Base-by-base conservation (phyloP, 2,329 filamentous ascomycete genomes). In the Gliomastix tumulicola region DNA sequence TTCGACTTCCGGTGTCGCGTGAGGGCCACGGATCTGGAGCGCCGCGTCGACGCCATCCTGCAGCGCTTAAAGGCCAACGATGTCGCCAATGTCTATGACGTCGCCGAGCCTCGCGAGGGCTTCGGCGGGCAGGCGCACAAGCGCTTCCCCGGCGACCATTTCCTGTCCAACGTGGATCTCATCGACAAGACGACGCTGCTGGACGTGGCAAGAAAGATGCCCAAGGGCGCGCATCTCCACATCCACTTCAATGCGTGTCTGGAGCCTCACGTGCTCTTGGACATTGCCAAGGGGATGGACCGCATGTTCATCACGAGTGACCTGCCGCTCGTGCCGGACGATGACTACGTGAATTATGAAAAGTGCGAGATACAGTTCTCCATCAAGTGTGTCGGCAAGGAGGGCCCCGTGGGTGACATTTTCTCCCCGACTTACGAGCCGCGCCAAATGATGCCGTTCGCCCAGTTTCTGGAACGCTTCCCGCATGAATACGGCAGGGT, bases 211-310 rank as follows among this genome's bases (percentile, higher is more conserved):
- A 62, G 61, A 21, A 51, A 55, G 39, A 72, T 84, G 65, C 84
- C 84, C 30, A 88, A 88, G 55, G 84, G 82, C 3, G 72, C 73
- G 1, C 79, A 88, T 51, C 63, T 88, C 18, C 84, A 88, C 54
- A 73, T 87, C 18, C 84, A 88, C 55, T 88, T 85, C 65, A 88
- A 88, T 53, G 73, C 83, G n/a, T 84, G 82, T 41, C 62, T 88
- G 5, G 62, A 67, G 12, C 80, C 82, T 9, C 54, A 64, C 3
- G 67, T 78, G 6, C 62, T 88, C 16, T 63, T 88, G 11, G 57
- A 63, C 18, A 64, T 65, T 45, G 74, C 63, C 44, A 72, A 65
- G 63, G 64, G 43, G 6, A 76, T 80, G 65, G 50, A 69, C 2
- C 72, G 71, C 44, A 86, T 88, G 79, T 85, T 77, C 50, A 79